A percentile compares a stretch with the other conserved stretches of the same genome.
Evolutionary conservation across 805 yeast species (phyloP).

Genomic region (Starmerella potacharoeniae): DNA sequence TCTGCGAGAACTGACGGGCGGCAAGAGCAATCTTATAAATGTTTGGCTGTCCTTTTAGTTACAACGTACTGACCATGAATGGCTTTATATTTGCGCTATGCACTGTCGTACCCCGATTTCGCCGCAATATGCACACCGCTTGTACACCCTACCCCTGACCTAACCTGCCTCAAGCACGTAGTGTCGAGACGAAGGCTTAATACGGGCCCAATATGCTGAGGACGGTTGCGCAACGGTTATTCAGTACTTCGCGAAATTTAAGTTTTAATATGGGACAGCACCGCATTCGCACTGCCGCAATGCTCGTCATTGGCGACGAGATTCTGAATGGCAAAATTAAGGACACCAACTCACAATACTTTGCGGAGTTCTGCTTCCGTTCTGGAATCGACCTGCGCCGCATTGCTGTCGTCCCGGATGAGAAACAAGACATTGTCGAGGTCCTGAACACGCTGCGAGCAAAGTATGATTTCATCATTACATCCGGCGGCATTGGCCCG

Average conservation of each 20-base stretch:
- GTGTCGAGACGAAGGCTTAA: background rate
- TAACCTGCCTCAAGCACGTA: background rate
- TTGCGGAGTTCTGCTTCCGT: slow-evolving; percentile 59
- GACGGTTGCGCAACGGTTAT: background rate
- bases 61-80: too few species aligned
- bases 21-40: too few species aligned
- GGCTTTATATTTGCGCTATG: too few species aligned
- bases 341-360: slow-evolving; percentile 65
- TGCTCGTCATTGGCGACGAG: slow-evolving; percentile 71
- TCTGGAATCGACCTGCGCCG: slow-evolving; percentile 55
- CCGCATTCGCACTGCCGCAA: slow-evolving; percentile 21
- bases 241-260: background rate
- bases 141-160: background rate
- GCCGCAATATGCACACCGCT: background rate
- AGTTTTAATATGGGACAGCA: background rate
- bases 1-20: too few species aligned
- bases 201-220: background rate
- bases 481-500: slow-evolving; percentile 72
- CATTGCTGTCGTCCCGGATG: slow-evolving; percentile 69
- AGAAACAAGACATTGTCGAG: slow-evolving; percentile 48
- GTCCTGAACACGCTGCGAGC: slow-evolving; percentile 39
- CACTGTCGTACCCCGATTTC: background rate
- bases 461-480: slow-evolving; percentile 55
- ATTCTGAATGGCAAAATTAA: slow-evolving; percentile 73
- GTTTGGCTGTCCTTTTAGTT: too few species aligned